Conservation (phyloP, 2,329 filamentous ascomycete genomes). For the Sporothrix brasiliensis region DNA sequence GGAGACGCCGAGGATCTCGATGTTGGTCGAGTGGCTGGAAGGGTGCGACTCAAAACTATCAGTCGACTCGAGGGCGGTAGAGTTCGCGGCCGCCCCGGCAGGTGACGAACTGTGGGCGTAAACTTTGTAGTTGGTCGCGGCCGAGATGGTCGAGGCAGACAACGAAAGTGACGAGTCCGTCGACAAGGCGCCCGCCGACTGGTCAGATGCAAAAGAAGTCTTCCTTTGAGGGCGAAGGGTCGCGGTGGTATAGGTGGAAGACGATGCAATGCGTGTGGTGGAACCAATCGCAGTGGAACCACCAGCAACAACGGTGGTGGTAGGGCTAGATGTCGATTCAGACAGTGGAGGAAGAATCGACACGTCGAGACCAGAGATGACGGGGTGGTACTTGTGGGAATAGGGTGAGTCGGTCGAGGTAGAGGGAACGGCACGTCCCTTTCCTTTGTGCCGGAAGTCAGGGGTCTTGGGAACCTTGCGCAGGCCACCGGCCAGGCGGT, state of each 20-base stretch:
- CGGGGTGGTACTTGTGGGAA: slow-evolving; percentile 27
- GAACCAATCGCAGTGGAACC: slow-evolving; percentile 21
- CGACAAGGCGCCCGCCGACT: slow-evolving; percentile 37
- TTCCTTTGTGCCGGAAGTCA: slow-evolving; percentile 50
- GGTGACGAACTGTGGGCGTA: slow-evolving; percentile 53
- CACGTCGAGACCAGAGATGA: slow-evolving; percentile 15
- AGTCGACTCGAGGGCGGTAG: slow-evolving; percentile 40
- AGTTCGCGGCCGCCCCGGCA: slow-evolving; percentile 10
- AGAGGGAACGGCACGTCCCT: slow-evolving; percentile 25
- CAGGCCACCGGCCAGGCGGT: slow-evolving; percentile 58
- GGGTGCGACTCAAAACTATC: slow-evolving; percentile 47
- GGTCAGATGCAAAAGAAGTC: slow-evolving; percentile 46
- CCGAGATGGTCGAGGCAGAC: slow-evolving; percentile 55
- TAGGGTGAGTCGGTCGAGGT: slow-evolving; percentile 17
- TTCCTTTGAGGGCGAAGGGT: slow-evolving; percentile 37
- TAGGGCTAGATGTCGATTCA: slow-evolving; percentile 41
- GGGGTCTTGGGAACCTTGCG: slow-evolving; percentile 55
- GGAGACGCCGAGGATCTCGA: slow-evolving; percentile 55
- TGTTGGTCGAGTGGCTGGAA: slow-evolving; percentile 52
- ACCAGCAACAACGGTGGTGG: slow-evolving; percentile 19
- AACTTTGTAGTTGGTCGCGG: slow-evolving; percentile 59
- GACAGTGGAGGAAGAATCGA: slow-evolving; percentile 42
- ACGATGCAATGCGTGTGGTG: neutral
- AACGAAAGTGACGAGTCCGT: slow-evolving; percentile 36
- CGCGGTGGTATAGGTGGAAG: slow-evolving; percentile 3